Conservation (phyloP, 1,284 basidiomycete species). For the Thecaphora thlaspeos region DNA sequence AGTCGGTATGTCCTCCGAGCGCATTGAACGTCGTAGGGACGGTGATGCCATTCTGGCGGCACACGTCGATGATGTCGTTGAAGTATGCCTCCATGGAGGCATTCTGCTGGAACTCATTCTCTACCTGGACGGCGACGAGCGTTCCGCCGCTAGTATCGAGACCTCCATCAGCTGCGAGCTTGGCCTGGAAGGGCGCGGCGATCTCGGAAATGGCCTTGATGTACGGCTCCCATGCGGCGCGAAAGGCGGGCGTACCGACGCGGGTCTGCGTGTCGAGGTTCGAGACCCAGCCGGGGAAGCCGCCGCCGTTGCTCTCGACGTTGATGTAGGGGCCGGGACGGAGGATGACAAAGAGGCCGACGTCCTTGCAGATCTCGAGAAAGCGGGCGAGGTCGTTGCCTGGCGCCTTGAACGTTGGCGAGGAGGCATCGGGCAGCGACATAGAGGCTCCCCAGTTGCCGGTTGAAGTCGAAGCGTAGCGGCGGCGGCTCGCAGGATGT, state of each 20-base stretch:
- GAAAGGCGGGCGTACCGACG: constrained; percentile 69
- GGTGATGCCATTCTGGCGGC: constrained; percentile 26
- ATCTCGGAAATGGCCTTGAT: constrained; percentile 67
- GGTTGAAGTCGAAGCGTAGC: not conserved
- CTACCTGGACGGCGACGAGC: constrained; percentile 41
- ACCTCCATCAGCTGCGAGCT: constrained; percentile 22
- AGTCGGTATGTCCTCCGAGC: constrained; percentile 16
- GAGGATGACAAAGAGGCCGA: constrained; percentile 68
- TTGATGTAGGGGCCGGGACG: constrained; percentile 69
- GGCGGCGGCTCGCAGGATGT: too few relatives aligned
- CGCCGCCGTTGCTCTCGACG: constrained; percentile 71
- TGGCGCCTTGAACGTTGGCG: constrained; percentile 42
- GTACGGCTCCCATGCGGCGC: constrained; percentile 70
- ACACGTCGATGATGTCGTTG: constrained; percentile 16
- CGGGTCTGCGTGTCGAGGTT: constrained; percentile 69
- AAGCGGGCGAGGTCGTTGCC: constrained; percentile 72
- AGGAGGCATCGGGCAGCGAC: not conserved
- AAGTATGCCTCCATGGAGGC: constrained; percentile 45
- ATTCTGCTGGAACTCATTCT: constrained; percentile 55
- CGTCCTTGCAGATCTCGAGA: constrained; percentile 63
- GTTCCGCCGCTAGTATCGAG: constrained; percentile 20
- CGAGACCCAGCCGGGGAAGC: constrained; percentile 73
- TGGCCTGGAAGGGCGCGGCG: constrained; percentile 69
- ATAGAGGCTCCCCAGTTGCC: not conserved
- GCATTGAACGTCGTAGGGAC: constrained; percentile 47